Percentiles rank a stretch among this genome's conserved stretches.
Conservation (phyloP, 2,329 filamentous ascomycete species). For the Ascosphaera aggregata region DNA sequence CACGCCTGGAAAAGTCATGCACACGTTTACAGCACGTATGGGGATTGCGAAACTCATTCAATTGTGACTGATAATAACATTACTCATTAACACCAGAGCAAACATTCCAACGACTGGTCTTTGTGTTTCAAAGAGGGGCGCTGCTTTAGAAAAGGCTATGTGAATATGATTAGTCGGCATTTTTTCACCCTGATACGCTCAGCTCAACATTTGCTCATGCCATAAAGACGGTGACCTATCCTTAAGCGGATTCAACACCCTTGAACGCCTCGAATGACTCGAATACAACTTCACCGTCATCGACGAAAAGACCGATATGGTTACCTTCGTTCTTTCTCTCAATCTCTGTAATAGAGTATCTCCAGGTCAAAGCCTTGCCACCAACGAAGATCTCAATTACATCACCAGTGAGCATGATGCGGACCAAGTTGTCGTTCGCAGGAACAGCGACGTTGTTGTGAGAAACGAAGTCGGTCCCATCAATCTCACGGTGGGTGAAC, state of each 20-base stretch:
- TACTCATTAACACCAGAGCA: no score
- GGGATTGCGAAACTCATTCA: no score
- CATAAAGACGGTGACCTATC: not conserved
- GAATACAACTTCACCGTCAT: conserved; percentile 1
- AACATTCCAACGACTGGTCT: no score
- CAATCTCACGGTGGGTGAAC: conserved; percentile 12
- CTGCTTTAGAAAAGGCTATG: no score
- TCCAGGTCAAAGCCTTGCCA: not conserved
- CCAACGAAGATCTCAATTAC: conserved; percentile 1
- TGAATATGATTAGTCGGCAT: no score
- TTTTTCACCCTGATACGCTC: no score
- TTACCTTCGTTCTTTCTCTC: not conserved
- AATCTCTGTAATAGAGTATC: not conserved
- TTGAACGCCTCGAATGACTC: not conserved
- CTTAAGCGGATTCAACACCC: not conserved
- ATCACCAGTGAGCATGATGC: not conserved
- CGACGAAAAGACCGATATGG: not conserved
- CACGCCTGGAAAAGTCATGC: no score
- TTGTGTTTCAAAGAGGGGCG: no score
- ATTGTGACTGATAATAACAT: no score
- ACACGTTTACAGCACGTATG: no score
- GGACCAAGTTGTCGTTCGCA: not conserved
- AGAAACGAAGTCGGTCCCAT: conserved; percentile 15
- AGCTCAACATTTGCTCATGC: no score
- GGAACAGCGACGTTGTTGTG: conserved; percentile 9